phyloP scores from a whole-genome alignment of 768 basidiomycete genomes.

The Wakefieldia striispora region DNA sequence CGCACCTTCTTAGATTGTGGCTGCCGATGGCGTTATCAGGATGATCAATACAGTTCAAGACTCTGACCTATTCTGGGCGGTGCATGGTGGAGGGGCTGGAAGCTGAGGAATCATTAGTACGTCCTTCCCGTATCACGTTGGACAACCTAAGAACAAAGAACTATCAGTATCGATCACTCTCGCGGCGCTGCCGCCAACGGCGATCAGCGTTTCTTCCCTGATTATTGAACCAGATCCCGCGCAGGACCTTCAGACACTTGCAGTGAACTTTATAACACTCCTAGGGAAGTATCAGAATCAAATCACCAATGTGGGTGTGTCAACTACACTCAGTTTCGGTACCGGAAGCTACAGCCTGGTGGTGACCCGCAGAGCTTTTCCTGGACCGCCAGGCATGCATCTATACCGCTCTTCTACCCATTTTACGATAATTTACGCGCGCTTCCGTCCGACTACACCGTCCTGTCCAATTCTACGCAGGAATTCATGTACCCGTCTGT shows the following conservation, averaged over 20 bases:
- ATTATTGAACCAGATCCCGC: slow-evolving; percentile 9
- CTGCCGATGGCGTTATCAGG: slow-evolving; percentile 37
- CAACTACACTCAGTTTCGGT: not conserved
- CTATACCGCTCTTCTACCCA: slow-evolving; percentile 11
- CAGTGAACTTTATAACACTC: slow-evolving; percentile 13
- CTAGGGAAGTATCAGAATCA: slow-evolving; percentile 19
- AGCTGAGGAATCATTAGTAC: slow-evolving; percentile 45
- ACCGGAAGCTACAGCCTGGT: slow-evolving; percentile 5
- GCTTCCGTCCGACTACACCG: slow-evolving; percentile 7
- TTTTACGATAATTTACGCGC: slow-evolving; percentile 13
- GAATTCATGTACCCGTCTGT: slow-evolving; percentile 13
- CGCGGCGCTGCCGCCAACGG: slow-evolving; percentile 7
- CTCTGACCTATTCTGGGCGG: slow-evolving; percentile 51
- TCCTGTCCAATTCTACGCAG: slow-evolving; percentile 11
- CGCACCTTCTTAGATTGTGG: slow-evolving; percentile 31
- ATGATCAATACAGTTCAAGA: slow-evolving; percentile 40
- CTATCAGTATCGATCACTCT: slow-evolving; percentile 14
- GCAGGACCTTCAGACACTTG: slow-evolving; percentile 10
- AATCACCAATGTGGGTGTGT: slow-evolving; percentile 8
- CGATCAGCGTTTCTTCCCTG: slow-evolving; percentile 7
- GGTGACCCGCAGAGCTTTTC: slow-evolving; percentile 4
- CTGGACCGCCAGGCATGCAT: slow-evolving; percentile 5
- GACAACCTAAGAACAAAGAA: not conserved
- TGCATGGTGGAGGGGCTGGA: slow-evolving; percentile 51
- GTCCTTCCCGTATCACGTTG: not conserved